Percentiles rank a stretch among this genome's conserved stretches.
These are phyloP conservation scores for Pseudocercospora fuligena DNA, from an alignment of 2,329 filamentous ascomycete genomes.

Conservation along the genomic window DNA sequence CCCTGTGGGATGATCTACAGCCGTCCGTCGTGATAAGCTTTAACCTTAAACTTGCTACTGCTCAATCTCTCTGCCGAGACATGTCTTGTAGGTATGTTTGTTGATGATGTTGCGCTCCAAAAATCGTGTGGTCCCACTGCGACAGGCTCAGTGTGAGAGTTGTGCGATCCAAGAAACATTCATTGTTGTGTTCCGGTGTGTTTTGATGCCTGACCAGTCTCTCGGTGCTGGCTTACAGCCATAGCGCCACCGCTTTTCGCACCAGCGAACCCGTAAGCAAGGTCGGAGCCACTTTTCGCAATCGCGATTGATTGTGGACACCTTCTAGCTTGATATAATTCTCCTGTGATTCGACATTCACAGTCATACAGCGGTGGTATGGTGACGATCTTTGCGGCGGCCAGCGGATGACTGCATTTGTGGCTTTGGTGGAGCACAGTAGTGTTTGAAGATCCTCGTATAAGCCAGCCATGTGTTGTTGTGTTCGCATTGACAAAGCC, in stretches of 20 bases:
- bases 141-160: not conserved
- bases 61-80: not conserved
- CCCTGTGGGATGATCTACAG: not conserved
- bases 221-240: not conserved
- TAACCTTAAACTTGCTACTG: conserved; percentile 3
- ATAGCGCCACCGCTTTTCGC: not conserved
- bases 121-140: not conserved
- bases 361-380: not conserved
- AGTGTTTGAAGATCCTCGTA: conserved; percentile 2
- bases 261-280: not conserved
- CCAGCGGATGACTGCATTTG: conserved; percentile 16
- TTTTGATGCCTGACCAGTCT: not conserved
- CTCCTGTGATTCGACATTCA: not conserved
- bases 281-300: not conserved
- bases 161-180: not conserved
- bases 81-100: not conserved
- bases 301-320: not conserved
- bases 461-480: conserved; percentile 6
- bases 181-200: not conserved
- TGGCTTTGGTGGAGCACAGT: not conserved
- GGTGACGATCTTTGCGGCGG: conserved; percentile 8
- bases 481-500: not conserved
- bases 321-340: not conserved
- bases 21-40: conserved; percentile 4
- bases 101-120: not conserved